Base-by-base conservation (phyloP, 139 green algal genomes). In the Picochlorum sp. region DNA sequence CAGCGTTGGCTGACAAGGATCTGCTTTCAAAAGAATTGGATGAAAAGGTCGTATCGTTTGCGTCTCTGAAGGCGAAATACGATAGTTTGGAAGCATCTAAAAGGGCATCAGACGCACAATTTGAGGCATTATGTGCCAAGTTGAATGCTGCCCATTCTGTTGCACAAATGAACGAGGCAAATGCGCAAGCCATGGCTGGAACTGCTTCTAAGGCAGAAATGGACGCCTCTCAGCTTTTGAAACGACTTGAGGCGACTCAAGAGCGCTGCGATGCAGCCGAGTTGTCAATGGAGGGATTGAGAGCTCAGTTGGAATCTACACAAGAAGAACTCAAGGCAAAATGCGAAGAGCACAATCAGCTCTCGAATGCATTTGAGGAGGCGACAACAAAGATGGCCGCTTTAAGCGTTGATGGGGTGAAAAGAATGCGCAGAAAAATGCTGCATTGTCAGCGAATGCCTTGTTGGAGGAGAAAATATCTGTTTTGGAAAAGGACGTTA, bases 211-310 rank as follows among this genome's bases (percentile, higher is more conserved):
- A 71, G 7, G 41, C 37, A 34, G 28, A 23, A 21, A 41, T 45
- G 6, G 34, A 65, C 13, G 28, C 67, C n/a, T 26, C 32, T 62
- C 28, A 18, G 16, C 10, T 8, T 34, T 30, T 34, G 6, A 38
- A 23, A 54, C 58, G 57, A 30, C 28, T 70, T n/a, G 20, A 57
- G 10, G 38, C 16, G 3, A 56, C 23, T 41, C 62, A 44, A 21
- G 63, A 71, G 55, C 62, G 69, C 28, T 30, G n/a, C 34, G 62
- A 67, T 45, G 57, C 45, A 15, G 63, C 57, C 2, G 62, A 66
- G 10, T 16, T 61, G 2, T 26, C 64, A 3, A 28, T 30, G 8
- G 70, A 61, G 9, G 32, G 28, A 18, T 57, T 76, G 14, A 60
- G 50, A n/a, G n/a, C 23, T 56, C 63, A 72, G 62, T 30, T 76